These are phyloP conservation scores for Zymoseptoria brevis DNA, from an alignment of 2,329 filamentous ascomycete genomes.

Conservation along the genomic window DNA sequence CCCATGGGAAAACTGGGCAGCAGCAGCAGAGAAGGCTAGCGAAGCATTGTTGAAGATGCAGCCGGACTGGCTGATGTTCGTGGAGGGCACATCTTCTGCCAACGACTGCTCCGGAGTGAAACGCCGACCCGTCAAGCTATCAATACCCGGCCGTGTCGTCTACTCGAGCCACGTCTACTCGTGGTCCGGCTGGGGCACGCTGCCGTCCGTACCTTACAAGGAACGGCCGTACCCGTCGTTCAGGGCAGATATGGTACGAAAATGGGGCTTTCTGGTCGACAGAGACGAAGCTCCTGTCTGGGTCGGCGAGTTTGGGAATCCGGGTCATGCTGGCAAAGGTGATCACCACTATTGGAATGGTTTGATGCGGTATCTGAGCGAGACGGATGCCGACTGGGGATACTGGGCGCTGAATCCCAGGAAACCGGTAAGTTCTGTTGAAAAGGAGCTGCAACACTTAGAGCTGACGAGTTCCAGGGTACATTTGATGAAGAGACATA, in stretches of 20 bases:
- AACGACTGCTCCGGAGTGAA: conserved; percentile 52
- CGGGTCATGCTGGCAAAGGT: conserved; percentile 44
- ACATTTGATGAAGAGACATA: conserved; percentile 49
- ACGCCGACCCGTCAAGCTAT: conserved; percentile 50
- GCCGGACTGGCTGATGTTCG: conserved; percentile 57
- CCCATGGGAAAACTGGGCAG: conserved; percentile 57
- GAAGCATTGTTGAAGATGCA: conserved; percentile 54
- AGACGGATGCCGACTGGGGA: conserved; percentile 45
- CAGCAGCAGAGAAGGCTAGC: conserved; percentile 55
- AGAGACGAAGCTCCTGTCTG: conserved; percentile 54
- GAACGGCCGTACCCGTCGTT: conserved; percentile 57
- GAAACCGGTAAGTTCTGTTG: conserved; percentile 49
- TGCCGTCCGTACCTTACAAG: conserved; percentile 50
- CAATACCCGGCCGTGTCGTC: conserved; percentile 49
- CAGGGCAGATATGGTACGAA: conserved; percentile 52
- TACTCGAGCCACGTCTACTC: conserved; percentile 62
- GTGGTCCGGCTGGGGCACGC: conserved; percentile 57
- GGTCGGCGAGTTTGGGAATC: conserved; percentile 60
- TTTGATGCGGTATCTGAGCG: conserved; percentile 52
- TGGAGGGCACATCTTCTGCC: conserved; percentile 59
- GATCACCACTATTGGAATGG: conserved; percentile 60
- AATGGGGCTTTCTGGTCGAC: conserved; percentile 59
- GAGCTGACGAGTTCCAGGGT: neutral
- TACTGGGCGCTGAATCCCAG: conserved; percentile 64
- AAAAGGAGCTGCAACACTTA: neutral